These are phyloP conservation scores for Sugiyamaella qingdaonensis DNA, from an alignment of 805 yeast species.

Conservation along the genomic window DNA sequence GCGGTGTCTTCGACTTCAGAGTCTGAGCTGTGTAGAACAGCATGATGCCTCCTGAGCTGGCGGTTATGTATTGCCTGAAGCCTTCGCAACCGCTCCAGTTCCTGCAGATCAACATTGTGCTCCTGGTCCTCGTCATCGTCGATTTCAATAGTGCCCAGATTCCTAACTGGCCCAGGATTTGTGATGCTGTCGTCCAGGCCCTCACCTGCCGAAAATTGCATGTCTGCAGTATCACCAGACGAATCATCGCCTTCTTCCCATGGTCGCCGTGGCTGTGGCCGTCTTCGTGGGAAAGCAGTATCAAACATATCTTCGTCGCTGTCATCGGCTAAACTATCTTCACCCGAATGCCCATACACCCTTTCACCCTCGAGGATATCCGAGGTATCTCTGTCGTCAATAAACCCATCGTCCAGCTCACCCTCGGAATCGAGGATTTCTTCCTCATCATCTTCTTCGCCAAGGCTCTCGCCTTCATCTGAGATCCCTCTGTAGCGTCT, in stretches of 20 bases:
- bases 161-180: background rate
- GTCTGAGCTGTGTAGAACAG: background rate
- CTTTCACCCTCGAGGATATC: background rate
- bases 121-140: conserved; percentile 3
- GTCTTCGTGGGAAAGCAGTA: background rate
- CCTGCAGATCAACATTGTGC: background rate
- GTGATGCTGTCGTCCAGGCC: too few relatives aligned
- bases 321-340: conserved; percentile 46
- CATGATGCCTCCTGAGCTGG: background rate
- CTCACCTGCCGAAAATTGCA: too few relatives aligned
- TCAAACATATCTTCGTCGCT: conserved; percentile 34
- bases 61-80: background rate
- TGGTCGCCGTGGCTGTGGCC: too few relatives aligned
- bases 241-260: too few relatives aligned
- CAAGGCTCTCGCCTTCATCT: conserved; percentile 38
- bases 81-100: background rate
- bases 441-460: conserved; percentile 46
- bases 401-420: conserved; percentile 55
- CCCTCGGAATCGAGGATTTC: conserved; percentile 45
- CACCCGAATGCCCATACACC: conserved; percentile 20
- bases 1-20: background rate
- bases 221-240: too few relatives aligned
- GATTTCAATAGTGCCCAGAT: conserved; percentile 1
- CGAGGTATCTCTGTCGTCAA: conserved; percentile 39
- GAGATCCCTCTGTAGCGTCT: conserved; percentile 28